Conservation (phyloP, 176 grass and related monocot genomes). For the Oropetium thomaeum region DNA sequence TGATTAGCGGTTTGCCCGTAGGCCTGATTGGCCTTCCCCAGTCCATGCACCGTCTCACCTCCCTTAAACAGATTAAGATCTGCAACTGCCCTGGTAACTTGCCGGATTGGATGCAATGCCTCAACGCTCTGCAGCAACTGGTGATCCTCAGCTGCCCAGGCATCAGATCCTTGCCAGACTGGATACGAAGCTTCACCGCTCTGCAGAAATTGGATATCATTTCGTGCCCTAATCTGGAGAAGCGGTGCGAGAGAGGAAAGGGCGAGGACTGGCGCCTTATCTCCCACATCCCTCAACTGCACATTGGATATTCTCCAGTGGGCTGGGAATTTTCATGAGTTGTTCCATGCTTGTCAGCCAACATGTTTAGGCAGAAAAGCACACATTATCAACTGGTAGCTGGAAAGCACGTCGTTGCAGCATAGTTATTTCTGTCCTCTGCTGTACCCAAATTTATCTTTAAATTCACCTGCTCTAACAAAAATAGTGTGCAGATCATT, state of each 20-base stretch:
- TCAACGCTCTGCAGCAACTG: background rate
- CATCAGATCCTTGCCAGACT: background rate
- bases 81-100: background rate
- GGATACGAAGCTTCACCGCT: background rate
- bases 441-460: no score
- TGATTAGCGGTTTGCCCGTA: no score
- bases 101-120: background rate
- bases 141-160: background rate
- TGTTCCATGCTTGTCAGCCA: no score
- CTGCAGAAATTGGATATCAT: background rate
- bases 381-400: no score
- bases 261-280: constrained; percentile 7
- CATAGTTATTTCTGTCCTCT: no score
- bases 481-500: no score
- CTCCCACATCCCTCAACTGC: background rate
- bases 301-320: no score
- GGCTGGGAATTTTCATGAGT: no score
- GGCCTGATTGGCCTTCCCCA: background rate
- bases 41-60: background rate
- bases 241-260: background rate
- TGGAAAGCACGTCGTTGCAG: no score
- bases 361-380: no score
- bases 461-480: no score
- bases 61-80: background rate
- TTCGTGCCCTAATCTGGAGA: background rate